Conservation (phyloP, 1,284 basidiomycete species). For the Leccinum pachyderme region DNA sequence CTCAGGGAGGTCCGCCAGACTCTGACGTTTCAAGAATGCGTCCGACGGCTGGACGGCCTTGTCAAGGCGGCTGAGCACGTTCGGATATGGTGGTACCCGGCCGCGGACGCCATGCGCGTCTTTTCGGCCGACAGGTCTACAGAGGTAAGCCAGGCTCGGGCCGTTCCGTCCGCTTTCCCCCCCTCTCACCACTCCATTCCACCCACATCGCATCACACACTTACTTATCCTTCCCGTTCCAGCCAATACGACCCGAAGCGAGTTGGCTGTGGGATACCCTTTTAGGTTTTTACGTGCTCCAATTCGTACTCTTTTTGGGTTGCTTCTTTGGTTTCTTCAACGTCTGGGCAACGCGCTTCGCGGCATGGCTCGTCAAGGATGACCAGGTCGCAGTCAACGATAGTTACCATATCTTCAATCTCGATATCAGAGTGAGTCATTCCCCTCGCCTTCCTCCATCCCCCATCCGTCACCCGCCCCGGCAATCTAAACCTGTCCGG, state of each 20-base stretch:
- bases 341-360: slow-evolving; percentile 51
- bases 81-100: slow-evolving; percentile 95
- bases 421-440: slow-evolving; percentile 71
- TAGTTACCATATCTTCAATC: slow-evolving; percentile 77
- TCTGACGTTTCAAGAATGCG: slow-evolving; percentile 63
- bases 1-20: slow-evolving; percentile 77
- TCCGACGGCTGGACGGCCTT: slow-evolving; percentile 55
- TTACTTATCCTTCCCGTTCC: slow-evolving; percentile 11
- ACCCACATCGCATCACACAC: neutral
- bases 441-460: neutral
- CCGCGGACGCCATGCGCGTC: slow-evolving; percentile 71
- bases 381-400: slow-evolving; percentile 63
- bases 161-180: neutral
- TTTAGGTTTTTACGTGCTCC: slow-evolving; percentile 74
- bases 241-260: slow-evolving; percentile 49
- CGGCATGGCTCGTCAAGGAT: slow-evolving; percentile 58
- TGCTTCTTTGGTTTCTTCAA: slow-evolving; percentile 57
- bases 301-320: slow-evolving; percentile 75
- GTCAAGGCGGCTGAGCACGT: slow-evolving; percentile 78
- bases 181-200: neutral
- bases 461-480: slow-evolving; percentile 12
- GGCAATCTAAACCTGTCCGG: slow-evolving; percentile 7
- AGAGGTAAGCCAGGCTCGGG: slow-evolving; percentile 53
- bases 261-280: slow-evolving; percentile 71
- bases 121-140: slow-evolving; percentile 74